Conservation (phyloP, 164 flowering plant genomes). For the Vitis amurensis region DNA sequence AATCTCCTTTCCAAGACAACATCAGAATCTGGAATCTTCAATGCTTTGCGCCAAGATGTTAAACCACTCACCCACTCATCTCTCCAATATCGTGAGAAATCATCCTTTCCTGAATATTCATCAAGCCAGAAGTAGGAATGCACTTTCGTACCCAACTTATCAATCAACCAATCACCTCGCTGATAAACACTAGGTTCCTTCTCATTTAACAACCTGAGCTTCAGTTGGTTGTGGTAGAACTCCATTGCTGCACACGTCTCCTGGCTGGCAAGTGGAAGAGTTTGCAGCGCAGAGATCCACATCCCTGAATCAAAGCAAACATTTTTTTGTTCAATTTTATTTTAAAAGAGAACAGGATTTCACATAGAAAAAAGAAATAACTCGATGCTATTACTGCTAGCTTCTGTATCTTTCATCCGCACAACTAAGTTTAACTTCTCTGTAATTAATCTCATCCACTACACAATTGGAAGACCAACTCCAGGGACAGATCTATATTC, state of each 20-base stretch:
- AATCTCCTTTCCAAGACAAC: conserved; percentile 51
- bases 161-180: conserved; percentile 90
- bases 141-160: conserved; percentile 82
- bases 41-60: conserved; percentile 78
- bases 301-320: conserved; percentile 40
- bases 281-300: conserved; percentile 59
- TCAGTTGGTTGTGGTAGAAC: conserved; percentile 82
- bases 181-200: conserved; percentile 61
- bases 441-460: background rate
- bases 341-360: background rate
- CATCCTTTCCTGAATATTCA: conserved; percentile 71
- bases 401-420: background rate
- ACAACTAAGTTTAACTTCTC: background rate
- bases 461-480: background rate
- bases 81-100: conserved; percentile 75
- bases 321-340: background rate
- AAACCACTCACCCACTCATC: conserved; percentile 84
- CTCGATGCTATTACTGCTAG: background rate
- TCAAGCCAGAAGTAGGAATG: conserved; percentile 97
- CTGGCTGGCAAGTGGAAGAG: conserved; percentile 82
- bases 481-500: background rate
- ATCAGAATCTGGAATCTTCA: conserved; percentile 70
- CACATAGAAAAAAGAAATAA: background rate
- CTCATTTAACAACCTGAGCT: conserved; percentile 72
- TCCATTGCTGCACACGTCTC: conserved; percentile 90